Evolutionary conservation across 768 basidiomycete genomes (phyloP).

Genomic region (Pisolithus marmoratus): DNA sequence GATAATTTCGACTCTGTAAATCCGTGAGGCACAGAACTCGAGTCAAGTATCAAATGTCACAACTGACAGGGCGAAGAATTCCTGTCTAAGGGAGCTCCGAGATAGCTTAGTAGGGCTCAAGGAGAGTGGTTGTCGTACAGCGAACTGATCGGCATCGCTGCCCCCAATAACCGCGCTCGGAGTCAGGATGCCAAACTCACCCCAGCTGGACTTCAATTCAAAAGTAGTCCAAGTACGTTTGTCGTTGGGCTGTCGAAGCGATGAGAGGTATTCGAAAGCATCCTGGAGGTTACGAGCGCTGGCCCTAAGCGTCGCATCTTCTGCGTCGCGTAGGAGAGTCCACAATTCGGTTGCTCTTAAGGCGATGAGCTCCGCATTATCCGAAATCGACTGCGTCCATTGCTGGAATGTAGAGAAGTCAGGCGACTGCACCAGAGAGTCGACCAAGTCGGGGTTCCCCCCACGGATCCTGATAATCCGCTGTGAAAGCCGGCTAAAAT

Average conservation of each 20-base stretch:
- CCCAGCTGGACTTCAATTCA: background rate
- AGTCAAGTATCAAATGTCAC: background rate
- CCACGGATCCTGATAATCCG: background rate
- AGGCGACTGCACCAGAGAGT: background rate
- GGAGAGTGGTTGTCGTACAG: background rate
- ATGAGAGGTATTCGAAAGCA: background rate
- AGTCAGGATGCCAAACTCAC: background rate
- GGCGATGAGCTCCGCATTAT: background rate
- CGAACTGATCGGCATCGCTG: background rate
- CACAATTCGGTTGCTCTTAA: background rate
- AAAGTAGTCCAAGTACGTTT: background rate
- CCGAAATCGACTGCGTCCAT: background rate
- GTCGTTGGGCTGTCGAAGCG: background rate
- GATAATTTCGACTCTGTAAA: background rate
- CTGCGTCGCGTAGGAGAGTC: background rate
- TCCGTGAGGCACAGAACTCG: background rate
- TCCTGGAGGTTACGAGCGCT: background rate
- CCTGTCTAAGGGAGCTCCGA: background rate
- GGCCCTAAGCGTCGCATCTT: background rate
- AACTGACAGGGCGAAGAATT: background rate
- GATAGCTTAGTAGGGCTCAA: background rate
- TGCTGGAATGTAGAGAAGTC: background rate
- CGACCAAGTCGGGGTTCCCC: background rate
- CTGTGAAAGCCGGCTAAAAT: background rate
- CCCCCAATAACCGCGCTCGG: background rate